Percentiles rank a stretch among this genome's conserved stretches.
phyloP scores from a whole-genome alignment of 2,329 filamentous ascomycete species.

The Sordariomycetes sp. region DNA sequence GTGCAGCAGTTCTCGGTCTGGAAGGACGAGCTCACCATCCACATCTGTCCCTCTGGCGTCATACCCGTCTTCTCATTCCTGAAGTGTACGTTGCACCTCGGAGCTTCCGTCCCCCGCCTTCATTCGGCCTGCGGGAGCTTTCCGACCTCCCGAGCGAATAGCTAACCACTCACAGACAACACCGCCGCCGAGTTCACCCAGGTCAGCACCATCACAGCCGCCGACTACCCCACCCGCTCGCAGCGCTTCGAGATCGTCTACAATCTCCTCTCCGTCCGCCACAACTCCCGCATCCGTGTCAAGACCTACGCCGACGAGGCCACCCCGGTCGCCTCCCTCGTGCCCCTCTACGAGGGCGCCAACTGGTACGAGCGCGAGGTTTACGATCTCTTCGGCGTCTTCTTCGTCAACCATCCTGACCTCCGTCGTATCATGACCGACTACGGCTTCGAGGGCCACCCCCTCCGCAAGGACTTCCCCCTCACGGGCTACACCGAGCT shows the following conservation, averaged over 20 bases:
- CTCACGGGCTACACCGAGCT: conserved; percentile 97
- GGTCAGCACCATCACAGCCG: conserved; percentile 82
- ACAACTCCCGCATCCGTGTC: conserved; percentile 93
- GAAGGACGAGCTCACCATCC: conserved; percentile 97
- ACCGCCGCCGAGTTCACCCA: conserved; percentile 95
- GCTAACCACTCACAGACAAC: conserved; percentile 51
- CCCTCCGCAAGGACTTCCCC: conserved; percentile 94
- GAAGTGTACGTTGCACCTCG: conserved; percentile 47
- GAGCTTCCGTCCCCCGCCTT: background rate
- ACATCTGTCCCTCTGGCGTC: conserved; percentile 79
- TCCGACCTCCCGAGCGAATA: background rate
- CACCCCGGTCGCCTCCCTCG: conserved; percentile 82
- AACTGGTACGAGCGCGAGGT: conserved; percentile 99
- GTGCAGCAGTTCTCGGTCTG: conserved; percentile 98
- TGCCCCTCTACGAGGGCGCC: conserved; percentile 79
- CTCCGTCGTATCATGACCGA: conserved; percentile 97
- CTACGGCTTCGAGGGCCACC: conserved; percentile 97
- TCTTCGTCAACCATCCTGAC: conserved; percentile 92
- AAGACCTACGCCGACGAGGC: conserved; percentile 99
- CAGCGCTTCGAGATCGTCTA: conserved; percentile 98
- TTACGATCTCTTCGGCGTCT: conserved; percentile 95
- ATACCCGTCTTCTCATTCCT: conserved; percentile 90
- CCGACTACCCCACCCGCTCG: conserved; percentile 91
- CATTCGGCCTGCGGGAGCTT: background rate
- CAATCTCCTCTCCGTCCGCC: conserved; percentile 88